These are phyloP conservation scores for Gremmenia infestans DNA, from an alignment of 2,329 filamentous ascomycete species.

Conservation along the genomic window DNA sequence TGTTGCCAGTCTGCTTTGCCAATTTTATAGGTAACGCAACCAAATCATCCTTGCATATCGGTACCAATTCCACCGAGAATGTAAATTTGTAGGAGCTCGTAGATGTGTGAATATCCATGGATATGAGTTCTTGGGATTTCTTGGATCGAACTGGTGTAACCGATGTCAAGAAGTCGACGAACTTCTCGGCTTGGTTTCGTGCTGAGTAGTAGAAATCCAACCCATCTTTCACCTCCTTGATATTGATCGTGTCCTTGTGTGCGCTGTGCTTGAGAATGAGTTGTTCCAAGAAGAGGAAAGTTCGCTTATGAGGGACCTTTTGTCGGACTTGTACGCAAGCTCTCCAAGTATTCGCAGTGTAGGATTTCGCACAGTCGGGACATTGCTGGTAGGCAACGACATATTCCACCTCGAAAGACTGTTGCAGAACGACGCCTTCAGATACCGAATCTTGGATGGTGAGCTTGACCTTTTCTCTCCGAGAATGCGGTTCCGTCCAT, in stretches of 20 bases:
- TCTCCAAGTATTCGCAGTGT: constrained; percentile 93
- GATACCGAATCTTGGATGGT: constrained; percentile 73
- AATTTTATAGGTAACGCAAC: constrained; percentile 89
- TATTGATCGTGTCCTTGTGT: constrained; percentile 92
- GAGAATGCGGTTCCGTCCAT: constrained; percentile 97
- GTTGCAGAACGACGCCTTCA: constrained; percentile 69
- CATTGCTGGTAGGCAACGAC: constrained; percentile 90
- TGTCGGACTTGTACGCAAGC: constrained; percentile 92
- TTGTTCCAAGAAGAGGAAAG: constrained; percentile 80
- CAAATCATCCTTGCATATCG: constrained; percentile 95
- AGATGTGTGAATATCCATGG: constrained; percentile 84
- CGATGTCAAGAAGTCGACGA: constrained; percentile 83
- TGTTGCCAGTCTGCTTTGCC: constrained; percentile 83
- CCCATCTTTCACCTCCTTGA: constrained; percentile 93
- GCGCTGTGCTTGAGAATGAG: constrained; percentile 91
- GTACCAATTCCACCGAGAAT: constrained; percentile 82
- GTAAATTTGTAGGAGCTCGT: constrained; percentile 93
- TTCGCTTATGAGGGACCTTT: constrained; percentile 93
- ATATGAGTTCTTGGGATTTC: constrained; percentile 90
- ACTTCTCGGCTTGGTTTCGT: constrained; percentile 86
- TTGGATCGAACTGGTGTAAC: constrained; percentile 74
- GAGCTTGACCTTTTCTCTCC: constrained; percentile 89
- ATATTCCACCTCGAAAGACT: constrained; percentile 92
- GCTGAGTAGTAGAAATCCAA: constrained; percentile 93
- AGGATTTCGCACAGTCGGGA: constrained; percentile 90